Evolutionary conservation across 192 early-diverging fungal genomes (phyloP), one percentile per base, ranked within the genome.

Genomic region (Linnemannia zychae): DNA sequence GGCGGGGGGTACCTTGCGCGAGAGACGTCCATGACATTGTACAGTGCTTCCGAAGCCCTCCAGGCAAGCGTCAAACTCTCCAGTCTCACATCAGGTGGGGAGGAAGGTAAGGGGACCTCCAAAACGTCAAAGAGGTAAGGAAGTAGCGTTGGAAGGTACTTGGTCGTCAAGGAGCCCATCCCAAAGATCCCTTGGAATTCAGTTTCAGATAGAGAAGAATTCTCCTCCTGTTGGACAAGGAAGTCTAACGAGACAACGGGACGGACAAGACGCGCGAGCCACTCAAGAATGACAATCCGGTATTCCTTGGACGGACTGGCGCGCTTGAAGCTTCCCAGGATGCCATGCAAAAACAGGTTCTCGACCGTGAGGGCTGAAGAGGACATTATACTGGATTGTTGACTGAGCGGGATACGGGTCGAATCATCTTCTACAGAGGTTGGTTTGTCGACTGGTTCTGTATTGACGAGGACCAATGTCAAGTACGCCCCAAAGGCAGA

Each of bases 401-500:
- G 57, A 28, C 13, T 31, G 24, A 63, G 28, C 7, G 28, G 13
- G 11, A 63, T 28, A 13, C n/a, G 63, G 1, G 49, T 34, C 2
- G 18, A 33, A 31, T 84, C 72, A 5, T 52, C 38, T 0, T 17
- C 17, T 0, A 2, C 13, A 12, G 75, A 77, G 0, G 52, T 40
- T 1, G 82, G 76, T 40, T 68, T 31, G 5, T 78, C 52, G 2
- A 18, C 47, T 11, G 66, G 74, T 18, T 79, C 83, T 6, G 83
- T 79, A 37, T 79, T 85, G 36, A 85, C 83, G 5, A 85, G 48
- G 49, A 85, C 72, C 44, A 85, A 38, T 7, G 83, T 85, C 63
- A 85, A 49, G 69, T 79, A 85, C 17, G 83, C 74, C 31, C 74
- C 71, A 33, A 85, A 79, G n/a, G 77, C 83, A 18, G 83, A 77